Base-by-base conservation (phyloP, 768 basidiomycete genomes). In the Auricularia sp. region DNA sequence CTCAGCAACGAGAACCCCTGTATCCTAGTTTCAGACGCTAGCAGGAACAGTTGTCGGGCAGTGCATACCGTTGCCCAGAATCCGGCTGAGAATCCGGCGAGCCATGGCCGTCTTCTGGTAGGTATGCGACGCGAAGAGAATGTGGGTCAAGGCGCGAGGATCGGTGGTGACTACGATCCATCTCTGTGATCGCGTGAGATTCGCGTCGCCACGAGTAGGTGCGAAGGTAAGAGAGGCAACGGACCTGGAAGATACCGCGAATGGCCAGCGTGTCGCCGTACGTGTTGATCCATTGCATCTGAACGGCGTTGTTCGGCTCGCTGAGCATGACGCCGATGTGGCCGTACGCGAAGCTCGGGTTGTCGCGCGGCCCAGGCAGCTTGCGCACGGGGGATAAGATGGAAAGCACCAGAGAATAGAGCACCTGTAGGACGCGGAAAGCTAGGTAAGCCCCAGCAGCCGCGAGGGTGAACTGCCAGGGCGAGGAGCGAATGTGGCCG, bases 61-160 rank as follows among this genome's bases (percentile, higher is more conserved):
- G 29, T 43, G 21, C 64, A 16, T 61, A 69, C 68, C 68, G 42
- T 29, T 66, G 0, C 79, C 79, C 11, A 87, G 71, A 34, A 87
- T 69, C 12, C 71, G 72, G 14, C 71, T 66, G 4, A 87, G 71
- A 44, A 63, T 70, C 43, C 72, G 76, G 11, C 81, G 75, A 5
- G 73, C 68, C 0, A 70, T 66, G 11, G 77, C 75, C 0, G 86
- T 79, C 67, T 88, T 90, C 65, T 82, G 80, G 66, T 86, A 90
- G 47, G 77, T 73, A 36, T 79, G 72, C 34, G 74, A 74, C 64
- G 87, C 84, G 66, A 79, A 78, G 14, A 92, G 75, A 61, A 93
- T 76, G 67, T 91, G 84, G 53, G 80, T 79, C 42, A 91, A 44
- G 0, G 87, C 88, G 34, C 82, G 81, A 0, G 82, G 75, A 68